A percentile compares a stretch with the other conserved stretches of the same genome.
phyloP scores from a whole-genome alignment of 805 yeast genomes.

The Kodamaea laetipori region DNA sequence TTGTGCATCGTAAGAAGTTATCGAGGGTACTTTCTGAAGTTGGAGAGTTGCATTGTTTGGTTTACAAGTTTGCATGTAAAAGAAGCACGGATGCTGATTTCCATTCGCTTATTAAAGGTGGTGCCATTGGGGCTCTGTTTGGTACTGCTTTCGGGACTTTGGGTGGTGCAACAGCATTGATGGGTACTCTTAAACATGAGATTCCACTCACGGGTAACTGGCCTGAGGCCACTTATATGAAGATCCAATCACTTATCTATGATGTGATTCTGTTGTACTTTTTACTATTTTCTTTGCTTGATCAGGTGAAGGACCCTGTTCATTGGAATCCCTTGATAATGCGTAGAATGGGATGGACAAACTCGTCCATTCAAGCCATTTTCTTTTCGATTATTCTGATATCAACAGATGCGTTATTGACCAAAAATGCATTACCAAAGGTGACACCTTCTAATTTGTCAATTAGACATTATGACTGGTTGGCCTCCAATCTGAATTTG shows the following conservation, averaged over 20 bases:
- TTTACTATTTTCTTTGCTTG: conserved; percentile 24
- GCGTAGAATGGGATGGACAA: conserved; percentile 34
- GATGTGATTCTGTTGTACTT: conserved; percentile 32
- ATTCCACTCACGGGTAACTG: conserved; percentile 32
- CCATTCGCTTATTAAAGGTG: conserved; percentile 25
- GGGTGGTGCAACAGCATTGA: conserved; percentile 23
- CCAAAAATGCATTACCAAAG: conserved; percentile 31
- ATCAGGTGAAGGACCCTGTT: conserved; percentile 29
- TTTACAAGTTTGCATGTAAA: conserved; percentile 28
- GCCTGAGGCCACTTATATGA: conserved; percentile 31
- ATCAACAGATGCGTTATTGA: conserved; percentile 30
- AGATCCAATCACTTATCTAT: conserved; percentile 23
- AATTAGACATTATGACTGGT: conserved; percentile 29
- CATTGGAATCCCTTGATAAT: conserved; percentile 30
- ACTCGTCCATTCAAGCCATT: conserved; percentile 29
- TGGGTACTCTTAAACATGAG: conserved; percentile 32
- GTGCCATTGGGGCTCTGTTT: conserved; percentile 22
- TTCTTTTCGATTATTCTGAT: conserved; percentile 32
- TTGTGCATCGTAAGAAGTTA: conserved; percentile 26
- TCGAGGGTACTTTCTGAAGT: conserved; percentile 26
- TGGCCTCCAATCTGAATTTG: conserved; percentile 33
- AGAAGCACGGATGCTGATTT: conserved; percentile 23
- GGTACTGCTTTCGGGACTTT: conserved; percentile 33
- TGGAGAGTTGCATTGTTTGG: conserved; percentile 33
- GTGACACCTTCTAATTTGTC: conserved; percentile 34